A percentile compares a stretch with the other conserved stretches of the same genome.
Evolutionary conservation across 495 filamentous ascomycete genomes (phyloP).

Genomic region (Podospora pseudoanserina): DNA sequence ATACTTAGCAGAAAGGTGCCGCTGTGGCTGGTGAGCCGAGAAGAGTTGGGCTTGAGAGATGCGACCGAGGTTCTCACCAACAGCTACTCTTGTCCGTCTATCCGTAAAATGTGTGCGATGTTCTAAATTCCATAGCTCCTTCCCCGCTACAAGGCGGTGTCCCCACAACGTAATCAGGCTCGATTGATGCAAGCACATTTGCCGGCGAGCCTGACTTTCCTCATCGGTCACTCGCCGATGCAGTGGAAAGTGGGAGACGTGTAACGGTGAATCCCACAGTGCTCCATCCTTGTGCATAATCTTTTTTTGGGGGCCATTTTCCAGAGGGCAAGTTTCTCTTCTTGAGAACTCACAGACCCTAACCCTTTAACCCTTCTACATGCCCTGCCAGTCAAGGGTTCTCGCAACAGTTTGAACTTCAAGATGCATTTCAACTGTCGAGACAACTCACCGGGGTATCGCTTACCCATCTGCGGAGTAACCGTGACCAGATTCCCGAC

Average conservation of each 20-base stretch:
- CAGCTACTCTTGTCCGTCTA: not conserved
- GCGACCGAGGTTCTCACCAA: not conserved
- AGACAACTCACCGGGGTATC: not conserved
- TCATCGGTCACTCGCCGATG: conserved; percentile 1
- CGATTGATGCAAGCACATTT: conserved; percentile 5
- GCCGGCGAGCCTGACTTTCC: not conserved
- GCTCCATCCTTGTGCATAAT: not conserved
- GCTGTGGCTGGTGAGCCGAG: not conserved
- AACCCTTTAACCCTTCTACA: too few relatives aligned
- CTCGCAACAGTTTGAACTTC: too few relatives aligned
- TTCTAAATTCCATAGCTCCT: not conserved
- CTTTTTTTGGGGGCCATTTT: not conserved
- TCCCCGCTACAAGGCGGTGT: not conserved
- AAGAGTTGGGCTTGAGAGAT: not conserved
- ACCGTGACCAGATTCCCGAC: not conserved
- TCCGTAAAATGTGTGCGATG: not conserved
- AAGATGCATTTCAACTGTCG: too few relatives aligned
- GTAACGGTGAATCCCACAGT: too few relatives aligned
- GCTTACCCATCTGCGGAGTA: not conserved
- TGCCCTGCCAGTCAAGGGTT: too few relatives aligned
- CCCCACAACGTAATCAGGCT: conserved; percentile 2
- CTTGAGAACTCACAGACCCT: too few relatives aligned
- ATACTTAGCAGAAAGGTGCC: not conserved
- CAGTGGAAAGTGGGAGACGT: too few relatives aligned
- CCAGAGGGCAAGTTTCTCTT: not conserved